Base-by-base conservation (phyloP, 2,329 filamentous ascomycete genomes). In the Beauveria rudraprayagi region DNA sequence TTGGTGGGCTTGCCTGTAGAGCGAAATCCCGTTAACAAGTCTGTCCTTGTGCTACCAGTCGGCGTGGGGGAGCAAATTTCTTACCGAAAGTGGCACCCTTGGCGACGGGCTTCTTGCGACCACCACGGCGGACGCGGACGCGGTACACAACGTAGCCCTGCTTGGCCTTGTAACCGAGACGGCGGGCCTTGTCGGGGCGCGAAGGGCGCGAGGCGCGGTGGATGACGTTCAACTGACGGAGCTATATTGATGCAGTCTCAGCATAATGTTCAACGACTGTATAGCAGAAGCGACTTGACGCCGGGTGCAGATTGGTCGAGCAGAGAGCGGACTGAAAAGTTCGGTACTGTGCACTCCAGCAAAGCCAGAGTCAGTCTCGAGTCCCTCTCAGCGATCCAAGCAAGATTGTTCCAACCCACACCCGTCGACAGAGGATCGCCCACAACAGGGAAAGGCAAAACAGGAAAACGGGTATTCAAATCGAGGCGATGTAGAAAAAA, bases 221-320 rank as follows among this genome's bases (percentile, higher is more conserved):
- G 84, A 97, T 94, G 81, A 97, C 92, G 84, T 97, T 96, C 83
- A 97, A 85, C 86, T 97, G 93, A 85, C 93, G 92, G 81, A 96
- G 91, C 93, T 97, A 94, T 93, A 92, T 93, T 94, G 82, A 94
- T 94, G 91, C 90, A 97, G 91, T 97, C 92, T 97, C 92, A 97
- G 93, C 91, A 84, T 63, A 88, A 92, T 84, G 91, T 95, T 97
- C 92, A 97, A 96, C 91, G 91, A 96, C 91, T 96, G 90, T 91
- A 92, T 91, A 91, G 87, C 88, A 91, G 72, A 60, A 64, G 51
- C 55, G 50, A 43, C 46, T n/a, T 46, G 50, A 53, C 54, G 51
- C 3, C 56, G 43, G 44, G 17, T 24, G 43, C 28, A 34, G 3
- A 40, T 28, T 54, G 24, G 17, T 54, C 55, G 26, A 30, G 48